Base-by-base conservation (phyloP, 2,329 filamentous ascomycete genomes). In the Dendrostoma leiphaemia region DNA sequence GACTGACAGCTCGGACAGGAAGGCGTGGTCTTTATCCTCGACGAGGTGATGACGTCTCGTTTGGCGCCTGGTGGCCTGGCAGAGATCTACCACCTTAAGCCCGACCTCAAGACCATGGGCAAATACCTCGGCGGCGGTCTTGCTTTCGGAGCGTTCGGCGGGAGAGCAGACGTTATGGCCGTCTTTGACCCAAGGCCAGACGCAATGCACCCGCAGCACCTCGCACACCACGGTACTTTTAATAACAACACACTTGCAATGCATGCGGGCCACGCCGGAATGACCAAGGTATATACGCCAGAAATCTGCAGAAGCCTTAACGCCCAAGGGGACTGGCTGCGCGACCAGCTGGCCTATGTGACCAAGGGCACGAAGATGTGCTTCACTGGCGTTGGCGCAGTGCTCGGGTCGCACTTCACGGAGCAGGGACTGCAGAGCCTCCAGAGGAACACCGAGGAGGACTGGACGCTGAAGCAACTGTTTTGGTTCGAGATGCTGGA, bases 31-130 rank as follows among this genome's bases (percentile, higher is more conserved):
- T 77, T 90, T 59, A 83, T 90, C 32, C 71, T 88, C 13, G 87
- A 90, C 64, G 87, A 90, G 67, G 86, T 90, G 6, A 86, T 88
- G 79, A 88, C 85, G 0, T 85, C 81, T 3, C 75, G 86, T 2
- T 68, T 88, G 26, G 68, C 73, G 17, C 71, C 71, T 2, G 69
- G 74, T 6, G 84, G 86, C 0, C 65, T 84, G 3, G 73, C 76
- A 6, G 62, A 66, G 2, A 56, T 69, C 21, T 55, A 71, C 24
- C 72, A 68, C 2, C 64, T 85, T 7, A 70, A 68, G 2, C 84
- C 85, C 0, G 86, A 89, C 62, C 26, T 83, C 19, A 77, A 74
- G 26, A 79, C 79, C 0, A 59, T 84, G 9, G 82, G 83, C 1
- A 85, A 85, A 62, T 84, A 75, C 58, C 66, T 84, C 6, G 82